phyloP scores from a whole-genome alignment of 169 alveolate genomes.

The Cardiosporidium cionae region DNA sequence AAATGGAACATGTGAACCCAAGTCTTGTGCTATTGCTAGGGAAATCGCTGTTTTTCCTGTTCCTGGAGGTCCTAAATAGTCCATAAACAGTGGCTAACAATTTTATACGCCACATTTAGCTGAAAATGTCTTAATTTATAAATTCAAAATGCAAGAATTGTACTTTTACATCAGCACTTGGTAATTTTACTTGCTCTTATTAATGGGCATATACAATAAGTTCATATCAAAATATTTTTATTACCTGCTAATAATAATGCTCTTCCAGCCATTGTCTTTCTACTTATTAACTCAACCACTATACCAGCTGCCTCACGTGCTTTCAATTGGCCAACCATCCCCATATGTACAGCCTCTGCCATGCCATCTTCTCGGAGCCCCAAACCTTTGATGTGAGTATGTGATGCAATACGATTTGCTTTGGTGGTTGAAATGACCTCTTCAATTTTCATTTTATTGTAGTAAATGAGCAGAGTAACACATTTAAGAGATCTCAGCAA shows the following conservation, averaged over 20 bases:
- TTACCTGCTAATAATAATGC: conserved; percentile 50
- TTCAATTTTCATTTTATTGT: conserved; percentile 32
- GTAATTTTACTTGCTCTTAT: no score
- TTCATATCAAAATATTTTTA: neutral
- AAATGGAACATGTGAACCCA: conserved; percentile 98
- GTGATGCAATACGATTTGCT: conserved; percentile 87
- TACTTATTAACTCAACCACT: conserved; percentile 91
- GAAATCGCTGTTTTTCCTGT: conserved; percentile 99
- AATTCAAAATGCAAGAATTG: no score
- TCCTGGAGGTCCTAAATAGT: conserved; percentile 66
- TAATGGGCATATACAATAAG: no score
- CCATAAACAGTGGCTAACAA: neutral
- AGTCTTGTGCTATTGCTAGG: conserved; percentile 95
- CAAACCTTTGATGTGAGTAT: conserved; percentile 97
- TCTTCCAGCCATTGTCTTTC: conserved; percentile 85
- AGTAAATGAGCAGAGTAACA: neutral
- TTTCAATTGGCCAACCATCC: conserved; percentile 88
- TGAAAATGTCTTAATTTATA: no score
- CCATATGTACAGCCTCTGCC: conserved; percentile 56
- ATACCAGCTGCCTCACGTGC: conserved; percentile 99
- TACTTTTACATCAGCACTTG: no score
- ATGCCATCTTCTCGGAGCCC: conserved; percentile 91
- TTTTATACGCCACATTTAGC: neutral
- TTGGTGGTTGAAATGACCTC: conserved; percentile 51
- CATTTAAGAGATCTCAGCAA: no score